These are phyloP conservation scores for Eucalyptus leucophloia DNA, from an alignment of 345 rosid genomes.

Conservation along the genomic window DNA sequence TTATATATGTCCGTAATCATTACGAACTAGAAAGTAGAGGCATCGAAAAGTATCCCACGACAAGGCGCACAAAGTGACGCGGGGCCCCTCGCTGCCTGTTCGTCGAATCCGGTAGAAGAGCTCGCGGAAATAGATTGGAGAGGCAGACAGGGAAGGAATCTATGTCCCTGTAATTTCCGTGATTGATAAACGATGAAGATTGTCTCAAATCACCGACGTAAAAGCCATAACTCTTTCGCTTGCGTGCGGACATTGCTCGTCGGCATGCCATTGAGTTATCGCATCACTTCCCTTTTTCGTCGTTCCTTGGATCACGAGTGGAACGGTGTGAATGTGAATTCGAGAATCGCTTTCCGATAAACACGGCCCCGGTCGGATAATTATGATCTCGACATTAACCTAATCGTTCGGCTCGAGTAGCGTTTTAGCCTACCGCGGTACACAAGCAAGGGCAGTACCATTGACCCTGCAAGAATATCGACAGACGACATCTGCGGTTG, in stretches of 20 bases:
- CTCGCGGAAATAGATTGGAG: not conserved
- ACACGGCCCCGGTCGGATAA: not conserved
- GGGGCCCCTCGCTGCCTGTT: not conserved
- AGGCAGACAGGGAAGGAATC: not conserved
- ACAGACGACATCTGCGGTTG: not conserved
- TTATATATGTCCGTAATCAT: not conserved
- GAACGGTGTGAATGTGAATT: not conserved
- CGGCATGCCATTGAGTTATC: not conserved
- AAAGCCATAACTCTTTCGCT: not conserved
- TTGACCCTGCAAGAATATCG: not conserved
- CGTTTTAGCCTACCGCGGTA: not conserved
- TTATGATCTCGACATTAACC: not conserved
- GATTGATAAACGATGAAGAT: not conserved
- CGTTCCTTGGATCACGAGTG: not conserved
- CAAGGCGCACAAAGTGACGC: not conserved
- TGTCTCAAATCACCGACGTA: not conserved
- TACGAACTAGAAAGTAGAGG: not conserved
- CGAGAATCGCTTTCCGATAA: not conserved
- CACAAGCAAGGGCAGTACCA: not conserved
- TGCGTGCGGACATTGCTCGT: not conserved
- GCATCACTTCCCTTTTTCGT: not conserved
- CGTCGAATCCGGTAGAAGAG: not conserved
- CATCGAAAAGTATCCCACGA: not conserved
- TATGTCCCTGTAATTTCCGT: not conserved
- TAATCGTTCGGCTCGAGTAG: not conserved